These are phyloP conservation scores for Mucor saturninus DNA, from an alignment of 371 early-diverging fungal species.

Conservation along the genomic window DNA sequence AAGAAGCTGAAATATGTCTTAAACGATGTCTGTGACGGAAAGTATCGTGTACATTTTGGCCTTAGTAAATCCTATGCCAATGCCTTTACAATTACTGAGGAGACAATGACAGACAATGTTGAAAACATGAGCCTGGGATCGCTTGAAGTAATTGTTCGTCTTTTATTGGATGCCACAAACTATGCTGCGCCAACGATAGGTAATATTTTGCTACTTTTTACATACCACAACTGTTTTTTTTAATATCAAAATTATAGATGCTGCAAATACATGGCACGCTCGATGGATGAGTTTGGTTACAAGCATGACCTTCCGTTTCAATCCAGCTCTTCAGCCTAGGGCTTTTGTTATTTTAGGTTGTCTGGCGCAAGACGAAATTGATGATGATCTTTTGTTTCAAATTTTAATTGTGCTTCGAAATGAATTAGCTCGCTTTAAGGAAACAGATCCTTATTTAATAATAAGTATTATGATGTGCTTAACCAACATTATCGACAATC, in stretches of 20 bases:
- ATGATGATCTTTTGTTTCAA: slow-evolving; percentile 86
- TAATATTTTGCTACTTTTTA: slow-evolving; percentile 28
- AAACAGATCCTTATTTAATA: slow-evolving; percentile 73
- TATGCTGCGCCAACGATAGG: slow-evolving; percentile 72
- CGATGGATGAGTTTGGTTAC: slow-evolving; percentile 91
- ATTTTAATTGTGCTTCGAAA: slow-evolving; percentile 84
- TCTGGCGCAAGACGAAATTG: slow-evolving; percentile 82
- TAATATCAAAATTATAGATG: slow-evolving; percentile 35
- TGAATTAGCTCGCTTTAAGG: slow-evolving; percentile 78
- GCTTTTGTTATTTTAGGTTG: slow-evolving; percentile 90
- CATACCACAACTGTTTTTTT: not conserved
- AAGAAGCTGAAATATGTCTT: slow-evolving; percentile 61
- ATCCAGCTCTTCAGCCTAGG: slow-evolving; percentile 91
- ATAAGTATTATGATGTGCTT: slow-evolving; percentile 85
- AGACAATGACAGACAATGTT: slow-evolving; percentile 62
- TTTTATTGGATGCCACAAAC: slow-evolving; percentile 76
- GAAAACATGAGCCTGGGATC: slow-evolving; percentile 71
- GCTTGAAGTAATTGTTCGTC: slow-evolving; percentile 77
- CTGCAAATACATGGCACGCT: slow-evolving; percentile 80
- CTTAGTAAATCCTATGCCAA: slow-evolving; percentile 68
- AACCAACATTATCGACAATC: slow-evolving; percentile 78
- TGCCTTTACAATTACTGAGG: slow-evolving; percentile 65
- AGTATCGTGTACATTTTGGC: slow-evolving; percentile 80
- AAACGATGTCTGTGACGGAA: slow-evolving; percentile 75
- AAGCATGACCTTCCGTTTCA: slow-evolving; percentile 89